Percentiles rank a stretch among this genome's conserved stretches.
phyloP scores from a whole-genome alignment of 345 rosid species.

The Diplotaxis tenuifolia region DNA sequence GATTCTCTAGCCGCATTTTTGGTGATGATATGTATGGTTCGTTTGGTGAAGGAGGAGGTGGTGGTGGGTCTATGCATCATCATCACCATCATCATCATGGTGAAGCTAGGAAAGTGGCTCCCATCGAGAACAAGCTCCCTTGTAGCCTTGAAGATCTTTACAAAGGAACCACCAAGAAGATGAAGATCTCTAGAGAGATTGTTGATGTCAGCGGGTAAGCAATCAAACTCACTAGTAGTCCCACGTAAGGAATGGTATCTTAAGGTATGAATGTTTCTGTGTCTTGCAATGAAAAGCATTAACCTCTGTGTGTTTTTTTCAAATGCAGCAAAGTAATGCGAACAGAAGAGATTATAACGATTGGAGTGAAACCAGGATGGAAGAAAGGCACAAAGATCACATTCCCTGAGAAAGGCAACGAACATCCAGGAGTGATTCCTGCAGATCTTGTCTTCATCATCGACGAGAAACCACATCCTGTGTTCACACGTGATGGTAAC shows the following conservation, averaged over 20 bases:
- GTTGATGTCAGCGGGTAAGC: constrained; percentile 58
- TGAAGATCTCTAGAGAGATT: too few relatives aligned
- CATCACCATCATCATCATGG: constrained; percentile 29
- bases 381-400: constrained; percentile 58
- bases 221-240: background rate
- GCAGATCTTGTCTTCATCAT: constrained; percentile 55
- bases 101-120: constrained; percentile 47
- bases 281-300: background rate
- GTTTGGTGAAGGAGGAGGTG: constrained; percentile 51
- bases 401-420: constrained; percentile 52
- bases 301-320: background rate
- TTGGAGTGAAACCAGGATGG: constrained; percentile 55
- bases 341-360: constrained; percentile 44
- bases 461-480: constrained; percentile 58
- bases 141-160: too few relatives aligned
- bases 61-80: constrained; percentile 27
- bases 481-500: constrained; percentile 57
- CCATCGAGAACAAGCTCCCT: constrained; percentile 52
- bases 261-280: background rate
- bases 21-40: constrained; percentile 59
- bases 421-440: constrained; percentile 42
- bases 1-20: constrained; percentile 53
- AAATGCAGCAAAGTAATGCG: constrained; percentile 40
- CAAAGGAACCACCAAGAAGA: too few relatives aligned
- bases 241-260: too few relatives aligned